Base-by-base conservation (phyloP, 2,329 filamentous ascomycete genomes). In the Hysterium pulicare region DNA sequence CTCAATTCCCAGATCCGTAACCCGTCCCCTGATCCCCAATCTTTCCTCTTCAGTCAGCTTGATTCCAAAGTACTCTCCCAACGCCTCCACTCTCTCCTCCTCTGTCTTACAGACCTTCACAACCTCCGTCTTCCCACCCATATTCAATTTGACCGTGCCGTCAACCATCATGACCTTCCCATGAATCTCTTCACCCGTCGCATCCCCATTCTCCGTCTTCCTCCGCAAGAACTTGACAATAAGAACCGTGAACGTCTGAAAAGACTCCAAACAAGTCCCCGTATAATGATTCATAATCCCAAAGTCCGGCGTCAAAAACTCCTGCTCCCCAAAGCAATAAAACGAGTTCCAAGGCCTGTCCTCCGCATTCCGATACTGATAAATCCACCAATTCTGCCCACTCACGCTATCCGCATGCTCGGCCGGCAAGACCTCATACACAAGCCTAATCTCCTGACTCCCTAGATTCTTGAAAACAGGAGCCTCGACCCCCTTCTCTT, bases 341-440 rank as follows among this genome's bases (percentile, higher is more conserved):
- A 68, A 70, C 0, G 62, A 61, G 34, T 70, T 71, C 71, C 70
- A 74, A 0, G 54, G 55, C 35, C 54, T 53, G 0, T 62, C 58
- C 0, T 41, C 19, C 0, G 52, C 53, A 39, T 72, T 72, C 1
- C 69, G 62, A 49, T 78, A 77, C 61, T 85, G 75, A 55, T 83
- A 84, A 43, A 85, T 73, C 83, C 82, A 86, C 42, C 78, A 61
- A 45, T 74, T 75, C 24, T 72, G 69, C 17, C 42, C 43, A 24
- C 38, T 44, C 15, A 50, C 54, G 23, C 49, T 59, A 17, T 44
- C 54, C 38, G 59, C 53, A 20, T 70, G 65, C 45, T 76, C 68
- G 11, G 67, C 62, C 3, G 76, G 70, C 30, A 78, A 74, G 40
- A 68, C 70, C 35, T 74, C 72, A 28, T 70, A 67, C 19, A 76